Percentiles rank a stretch among this genome's conserved stretches.
Conservation (phyloP, 2,329 filamentous ascomycete species). For the Pseudogymnoascus sp. region DNA sequence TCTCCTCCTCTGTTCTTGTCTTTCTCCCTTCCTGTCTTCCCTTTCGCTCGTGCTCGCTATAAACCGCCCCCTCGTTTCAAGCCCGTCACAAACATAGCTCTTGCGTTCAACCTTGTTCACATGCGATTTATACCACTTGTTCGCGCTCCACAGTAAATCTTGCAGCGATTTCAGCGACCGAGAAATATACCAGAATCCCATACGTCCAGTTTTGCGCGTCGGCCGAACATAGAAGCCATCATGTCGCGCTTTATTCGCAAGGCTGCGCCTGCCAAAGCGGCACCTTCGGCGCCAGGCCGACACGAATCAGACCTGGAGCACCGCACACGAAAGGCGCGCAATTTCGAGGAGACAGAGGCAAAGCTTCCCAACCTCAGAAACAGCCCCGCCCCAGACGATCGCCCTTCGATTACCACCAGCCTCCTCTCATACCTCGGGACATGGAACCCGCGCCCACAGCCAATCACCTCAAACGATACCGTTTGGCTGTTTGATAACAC, state of each 20-base stretch:
- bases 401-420: constrained; percentile 23
- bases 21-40: background rate
- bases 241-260: constrained; percentile 1
- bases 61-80: background rate
- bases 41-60: background rate
- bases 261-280: constrained; percentile 10
- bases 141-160: background rate
- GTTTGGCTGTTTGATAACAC: constrained; percentile 92
- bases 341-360: constrained; percentile 44
- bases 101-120: background rate
- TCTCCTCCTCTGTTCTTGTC: background rate
- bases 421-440: constrained; percentile 44
- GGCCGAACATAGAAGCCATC: background rate
- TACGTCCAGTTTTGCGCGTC: background rate
- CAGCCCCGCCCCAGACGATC: constrained; percentile 22
- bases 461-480: constrained; percentile 53
- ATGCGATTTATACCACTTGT: background rate
- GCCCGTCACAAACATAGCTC: background rate
- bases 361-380: constrained; percentile 34
- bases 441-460: constrained; percentile 49
- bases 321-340: constrained; percentile 39
- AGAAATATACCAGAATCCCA: background rate
- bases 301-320: constrained; percentile 38
- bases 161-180: background rate
- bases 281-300: constrained; percentile 10